phyloP scores from a whole-genome alignment of 208 protist genomes.

The Trypanosoma rangeli region DNA sequence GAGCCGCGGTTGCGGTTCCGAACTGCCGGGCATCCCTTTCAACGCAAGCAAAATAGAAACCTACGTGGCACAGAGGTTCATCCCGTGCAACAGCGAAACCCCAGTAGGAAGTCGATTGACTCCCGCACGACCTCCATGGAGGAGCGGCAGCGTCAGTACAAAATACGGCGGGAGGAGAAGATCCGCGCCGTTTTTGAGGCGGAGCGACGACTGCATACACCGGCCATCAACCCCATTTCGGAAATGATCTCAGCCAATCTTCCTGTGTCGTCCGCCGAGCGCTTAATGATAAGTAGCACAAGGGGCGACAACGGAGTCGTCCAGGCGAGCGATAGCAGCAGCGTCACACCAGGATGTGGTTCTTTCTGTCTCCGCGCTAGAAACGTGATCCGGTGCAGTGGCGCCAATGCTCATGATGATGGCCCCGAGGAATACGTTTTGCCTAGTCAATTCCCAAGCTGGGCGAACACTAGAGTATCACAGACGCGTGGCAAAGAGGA shows the following conservation, averaged over 20 bases:
- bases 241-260: conserved; percentile 33
- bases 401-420: neutral
- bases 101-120: neutral
- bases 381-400: neutral
- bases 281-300: conserved; percentile 11
- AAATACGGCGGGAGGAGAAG: conserved; percentile 18
- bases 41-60: neutral
- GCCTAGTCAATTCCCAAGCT: neutral
- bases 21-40: neutral
- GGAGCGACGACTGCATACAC: conserved; percentile 32
- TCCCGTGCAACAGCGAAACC: neutral
- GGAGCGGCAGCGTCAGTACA: conserved; percentile 11
- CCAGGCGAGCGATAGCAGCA: neutral
- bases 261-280: conserved; percentile 25
- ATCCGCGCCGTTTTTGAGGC: conserved; percentile 27
- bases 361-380: neutral
- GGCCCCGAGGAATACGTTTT: conserved; percentile 1
- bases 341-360: neutral
- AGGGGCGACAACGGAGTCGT: neutral
- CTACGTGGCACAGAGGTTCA: too few species aligned
- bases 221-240: conserved; percentile 38
- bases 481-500: neutral
- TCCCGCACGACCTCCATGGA: neutral
- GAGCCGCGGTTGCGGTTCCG: neutral
- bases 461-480: neutral